Percentiles rank a stretch among this genome's conserved stretches.
Conservation (phyloP, 805 yeast genomes). For the Myxozyma neglecta region DNA sequence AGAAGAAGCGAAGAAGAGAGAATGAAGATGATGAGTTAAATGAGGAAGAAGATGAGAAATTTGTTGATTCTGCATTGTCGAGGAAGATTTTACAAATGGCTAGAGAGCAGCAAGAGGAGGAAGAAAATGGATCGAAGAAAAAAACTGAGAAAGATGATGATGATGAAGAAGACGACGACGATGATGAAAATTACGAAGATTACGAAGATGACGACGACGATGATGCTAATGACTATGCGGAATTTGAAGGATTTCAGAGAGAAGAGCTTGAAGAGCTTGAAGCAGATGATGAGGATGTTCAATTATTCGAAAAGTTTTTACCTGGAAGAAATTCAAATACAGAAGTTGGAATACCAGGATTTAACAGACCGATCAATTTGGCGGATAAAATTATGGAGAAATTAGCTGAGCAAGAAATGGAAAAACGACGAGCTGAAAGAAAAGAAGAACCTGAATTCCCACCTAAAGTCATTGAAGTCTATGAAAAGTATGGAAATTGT, state of each 20-base stretch:
- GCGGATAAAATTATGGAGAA: conserved; percentile 95
- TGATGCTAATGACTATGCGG: conserved; percentile 50
- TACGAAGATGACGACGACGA: conserved; percentile 43
- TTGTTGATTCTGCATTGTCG: conserved; percentile 77
- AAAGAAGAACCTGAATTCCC: conserved; percentile 54
- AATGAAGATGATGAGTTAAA: conserved; percentile 11
- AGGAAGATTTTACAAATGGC: conserved; percentile 87
- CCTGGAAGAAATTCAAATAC: conserved; percentile 25
- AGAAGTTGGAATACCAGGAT: conserved; percentile 19
- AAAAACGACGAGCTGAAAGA: conserved; percentile 32
- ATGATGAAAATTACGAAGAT: conserved; percentile 52
- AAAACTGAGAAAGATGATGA: conserved; percentile 32
- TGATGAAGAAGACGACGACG: conserved; percentile 45
- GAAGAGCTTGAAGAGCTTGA: conserved; percentile 26
- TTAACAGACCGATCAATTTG: conserved; percentile 41
- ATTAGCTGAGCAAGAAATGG: conserved; percentile 67
- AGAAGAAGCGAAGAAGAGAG: conserved; percentile 17
- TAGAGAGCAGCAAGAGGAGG: conserved; percentile 87
- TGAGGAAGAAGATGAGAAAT: conserved; percentile 58
- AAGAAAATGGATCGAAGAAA: conserved; percentile 63
- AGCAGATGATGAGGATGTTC: conserved; percentile 54
- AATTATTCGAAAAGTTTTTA: conserved; percentile 71
- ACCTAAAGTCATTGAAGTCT: conserved; percentile 94
- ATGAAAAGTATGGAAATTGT: conserved; percentile 53
- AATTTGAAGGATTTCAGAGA: conserved; percentile 62